phyloP scores from a whole-genome alignment of 352 stramenopile species.

The Phytopythium montanum region DNA sequence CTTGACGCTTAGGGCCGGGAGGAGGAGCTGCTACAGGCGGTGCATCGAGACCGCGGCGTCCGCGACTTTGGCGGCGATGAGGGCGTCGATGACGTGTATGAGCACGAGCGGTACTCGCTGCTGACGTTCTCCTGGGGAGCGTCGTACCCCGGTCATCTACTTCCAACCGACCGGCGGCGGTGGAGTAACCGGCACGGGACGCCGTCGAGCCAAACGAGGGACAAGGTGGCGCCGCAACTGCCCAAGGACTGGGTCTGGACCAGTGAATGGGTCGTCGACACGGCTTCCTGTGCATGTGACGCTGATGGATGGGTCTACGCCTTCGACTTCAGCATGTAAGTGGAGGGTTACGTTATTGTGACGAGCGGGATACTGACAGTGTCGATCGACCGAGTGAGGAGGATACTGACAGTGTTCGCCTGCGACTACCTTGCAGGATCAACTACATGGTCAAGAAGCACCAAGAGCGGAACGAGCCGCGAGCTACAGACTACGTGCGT shows the following conservation, averaged over 20 bases:
- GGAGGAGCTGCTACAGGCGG: slow-evolving; percentile 50
- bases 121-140: slow-evolving; percentile 72
- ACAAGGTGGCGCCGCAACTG: slow-evolving; percentile 60
- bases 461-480: slow-evolving; percentile 42
- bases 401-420: too few species aligned
- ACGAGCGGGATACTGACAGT: too few species aligned
- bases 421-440: slow-evolving; percentile 20
- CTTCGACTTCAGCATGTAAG: slow-evolving; percentile 72
- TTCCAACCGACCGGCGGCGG: slow-evolving; percentile 56
- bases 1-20: slow-evolving; percentile 34
- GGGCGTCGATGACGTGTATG: slow-evolving; percentile 72
- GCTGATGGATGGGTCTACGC: slow-evolving; percentile 71
- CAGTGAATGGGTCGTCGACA: slow-evolving; percentile 58
- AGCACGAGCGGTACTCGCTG: slow-evolving; percentile 82
- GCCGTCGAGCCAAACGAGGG: slow-evolving; percentile 52
- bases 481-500: slow-evolving; percentile 65
- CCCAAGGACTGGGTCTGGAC: slow-evolving; percentile 67
- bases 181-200: slow-evolving; percentile 56
- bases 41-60: slow-evolving; percentile 62
- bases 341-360: not conserved
- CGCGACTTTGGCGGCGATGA: slow-evolving; percentile 67
- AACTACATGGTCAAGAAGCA: slow-evolving; percentile 62
- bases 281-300: slow-evolving; percentile 47
- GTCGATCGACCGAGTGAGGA: too few species aligned
- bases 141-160: slow-evolving; percentile 61